Evolutionary conservation across 148 eudicot genomes (phyloP).

Genomic region (Nepenthes mirabilis): DNA sequence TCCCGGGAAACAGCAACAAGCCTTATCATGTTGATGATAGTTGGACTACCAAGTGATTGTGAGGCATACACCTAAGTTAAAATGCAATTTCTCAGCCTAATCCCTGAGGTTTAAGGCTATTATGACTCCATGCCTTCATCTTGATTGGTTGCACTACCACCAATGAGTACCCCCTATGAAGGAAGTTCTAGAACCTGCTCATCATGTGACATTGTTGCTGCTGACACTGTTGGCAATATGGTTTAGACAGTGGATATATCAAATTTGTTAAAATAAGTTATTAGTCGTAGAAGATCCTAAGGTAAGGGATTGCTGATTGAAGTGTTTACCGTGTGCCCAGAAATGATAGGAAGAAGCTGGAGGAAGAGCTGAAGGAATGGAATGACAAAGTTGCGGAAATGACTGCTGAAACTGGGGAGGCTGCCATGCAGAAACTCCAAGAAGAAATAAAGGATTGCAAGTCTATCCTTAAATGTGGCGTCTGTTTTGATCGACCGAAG

Average conservation of each 20-base stretch:
- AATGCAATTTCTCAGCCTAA: no score
- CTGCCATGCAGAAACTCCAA: slow-evolving; percentile 79
- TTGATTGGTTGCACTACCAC: no score
- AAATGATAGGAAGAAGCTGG: slow-evolving; percentile 56
- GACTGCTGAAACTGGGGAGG: slow-evolving; percentile 68
- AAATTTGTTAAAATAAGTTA: no score
- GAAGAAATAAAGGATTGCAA: slow-evolving; percentile 94
- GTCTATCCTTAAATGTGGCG: slow-evolving; percentile 88
- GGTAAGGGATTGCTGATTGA: not conserved
- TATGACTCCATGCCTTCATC: no score
- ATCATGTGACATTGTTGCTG: no score
- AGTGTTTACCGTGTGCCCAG: slow-evolving; percentile 22
- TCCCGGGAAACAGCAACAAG: no score
- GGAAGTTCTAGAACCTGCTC: not conserved
- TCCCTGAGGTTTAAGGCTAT: no score
- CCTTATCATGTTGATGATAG: no score
- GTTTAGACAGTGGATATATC: no score
- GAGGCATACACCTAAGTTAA: no score
- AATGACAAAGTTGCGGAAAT: slow-evolving; percentile 46
- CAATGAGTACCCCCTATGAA: not conserved
- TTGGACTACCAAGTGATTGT: no score
- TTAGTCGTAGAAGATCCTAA: not conserved
- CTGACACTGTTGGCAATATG: no score
- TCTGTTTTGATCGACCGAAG: slow-evolving; percentile 93
- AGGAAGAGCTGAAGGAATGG: slow-evolving; percentile 64